These are phyloP conservation scores for Calendula officinalis DNA, from an alignment of 129 eudicot genomes.

Conservation along the genomic window DNA sequence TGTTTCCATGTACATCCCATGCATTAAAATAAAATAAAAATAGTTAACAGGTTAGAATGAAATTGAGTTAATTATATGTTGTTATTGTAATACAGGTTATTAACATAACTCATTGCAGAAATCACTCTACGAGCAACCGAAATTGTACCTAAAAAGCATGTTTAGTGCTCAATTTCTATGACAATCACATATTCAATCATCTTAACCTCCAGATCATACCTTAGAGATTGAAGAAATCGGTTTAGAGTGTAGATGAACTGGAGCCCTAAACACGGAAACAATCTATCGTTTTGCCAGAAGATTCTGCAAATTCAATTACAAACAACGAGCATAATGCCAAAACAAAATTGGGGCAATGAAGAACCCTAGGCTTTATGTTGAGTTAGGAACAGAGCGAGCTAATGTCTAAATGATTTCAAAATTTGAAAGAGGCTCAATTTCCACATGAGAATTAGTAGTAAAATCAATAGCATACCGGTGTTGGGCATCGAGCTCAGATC, in stretches of 20 bases:
- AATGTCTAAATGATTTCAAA: slow-evolving; percentile 14
- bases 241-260: slow-evolving; percentile 21
- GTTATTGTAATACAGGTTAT: no score
- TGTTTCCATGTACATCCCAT: no score
- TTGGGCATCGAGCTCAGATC: no score
- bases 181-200: not conserved
- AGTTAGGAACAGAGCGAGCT: slow-evolving; percentile 4
- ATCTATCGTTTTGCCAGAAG: slow-evolving; percentile 45
- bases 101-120: no score
- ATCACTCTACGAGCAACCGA: no score
- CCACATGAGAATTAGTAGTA: no score
- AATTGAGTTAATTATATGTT: no score
- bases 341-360: not conserved
- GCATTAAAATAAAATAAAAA: no score
- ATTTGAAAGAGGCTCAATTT: slow-evolving; percentile 16
- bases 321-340: slow-evolving; percentile 16
- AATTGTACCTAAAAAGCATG: no score
- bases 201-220: slow-evolving; percentile 8
- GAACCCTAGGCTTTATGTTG: not conserved
- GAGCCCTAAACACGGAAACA: slow-evolving; percentile 54
- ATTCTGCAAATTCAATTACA: slow-evolving; percentile 8
- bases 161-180: no score
- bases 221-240: slow-evolving; percentile 27
- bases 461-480: no score
- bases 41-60: no score